Evolutionary conservation across 164 flowering plant species (phyloP), one percentile per base, ranked within the genome.

Genomic region (Pachysandra terminalis): DNA sequence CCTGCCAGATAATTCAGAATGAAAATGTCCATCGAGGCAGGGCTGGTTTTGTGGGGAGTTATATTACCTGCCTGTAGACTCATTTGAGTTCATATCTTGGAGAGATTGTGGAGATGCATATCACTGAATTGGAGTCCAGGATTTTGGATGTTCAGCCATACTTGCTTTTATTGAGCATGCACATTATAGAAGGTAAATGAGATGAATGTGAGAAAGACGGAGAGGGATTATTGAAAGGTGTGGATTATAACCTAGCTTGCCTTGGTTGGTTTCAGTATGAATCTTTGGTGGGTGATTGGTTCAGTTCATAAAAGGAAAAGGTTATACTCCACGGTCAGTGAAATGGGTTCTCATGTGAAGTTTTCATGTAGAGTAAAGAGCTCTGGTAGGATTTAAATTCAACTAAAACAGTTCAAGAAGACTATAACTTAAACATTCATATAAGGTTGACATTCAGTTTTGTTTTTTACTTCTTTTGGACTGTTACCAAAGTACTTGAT

Each of bases 151-250:
- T 77, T 22, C 88, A 86, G n/a, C 77, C 91, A 0, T 85, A 89
- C 66, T 64, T 87, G 67, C 55, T 85, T 40, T 72, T 89, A 61
- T 81, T 86, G 16, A 81, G 83, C 67, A 79, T 84, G 24, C 84
- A 87, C 81, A 90, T 91, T n/a, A 71, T 77, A 59, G 77, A 74
- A 75, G 87, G 84, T 41, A 81, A 70, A 62, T 87, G 90, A 88
- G 86, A 79, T 65, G 82, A 74, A 68, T 56, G 81, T 83, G 52
- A 89, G 95, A 63, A 76, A 58, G 73, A 80, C 74, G 79, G 77
- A 85, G 75, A 76, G 66, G 71, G 81, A 16, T 65, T 82, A 56
- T 72, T 62, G 10, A 84, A 85, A 70, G 67, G 13, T 35, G 73
- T 71, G 24, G 86, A 84, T 53, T 59, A 45, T 59, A 84, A 85